Evolutionary conservation across 305 asterid genomes (phyloP), one percentile per base, ranked within the genome.

Genomic region (Petunia hybrid): DNA sequence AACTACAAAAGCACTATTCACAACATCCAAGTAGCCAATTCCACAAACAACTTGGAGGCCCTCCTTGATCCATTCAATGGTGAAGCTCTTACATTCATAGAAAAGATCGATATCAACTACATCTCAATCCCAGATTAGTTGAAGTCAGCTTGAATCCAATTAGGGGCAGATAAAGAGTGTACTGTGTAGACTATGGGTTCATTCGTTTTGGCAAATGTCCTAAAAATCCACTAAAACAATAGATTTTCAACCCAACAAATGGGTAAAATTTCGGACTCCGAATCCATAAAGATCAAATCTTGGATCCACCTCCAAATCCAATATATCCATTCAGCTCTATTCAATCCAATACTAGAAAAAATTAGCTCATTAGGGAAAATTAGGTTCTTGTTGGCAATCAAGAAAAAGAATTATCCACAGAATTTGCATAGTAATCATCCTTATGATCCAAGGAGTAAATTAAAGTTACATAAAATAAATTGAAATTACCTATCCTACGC

Each of bases 81-180:
- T 31, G 42, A 46, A 70, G 10, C 60, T 60, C 66, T 22, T 60
- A 70, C 41, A 70, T 70, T 46, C 61, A 22, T 45, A 46, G 60
- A 46, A 70, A 70, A 70, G 31, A 70, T 2, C 22, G 13, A 9
- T 5, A 57, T 70, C 60, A 70, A 70, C 12, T 40, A 66, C 5
- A 38, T 14, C 60, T 35, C 42, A 70, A 46, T 14, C 6, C 36
- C 6, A 40, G 1, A 64, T 43, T 40, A 68, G 57, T 40, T 43
- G 8, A 39, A 68, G 2, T 51, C 39, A 40, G 43, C 39, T 43
- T 16, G 57, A 22, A 70, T 46, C 10, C 31, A 22, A 22, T 22
- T 22, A 22, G 31, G 31, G 31, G 31, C 31, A 1, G 31, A 22
- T 22, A 22, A 22, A 22, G 31, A 22, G 31, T 22, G 31, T 22